Evolutionary conservation across 345 rosid species (phyloP).

Genomic region (Boechera retrofracta): DNA sequence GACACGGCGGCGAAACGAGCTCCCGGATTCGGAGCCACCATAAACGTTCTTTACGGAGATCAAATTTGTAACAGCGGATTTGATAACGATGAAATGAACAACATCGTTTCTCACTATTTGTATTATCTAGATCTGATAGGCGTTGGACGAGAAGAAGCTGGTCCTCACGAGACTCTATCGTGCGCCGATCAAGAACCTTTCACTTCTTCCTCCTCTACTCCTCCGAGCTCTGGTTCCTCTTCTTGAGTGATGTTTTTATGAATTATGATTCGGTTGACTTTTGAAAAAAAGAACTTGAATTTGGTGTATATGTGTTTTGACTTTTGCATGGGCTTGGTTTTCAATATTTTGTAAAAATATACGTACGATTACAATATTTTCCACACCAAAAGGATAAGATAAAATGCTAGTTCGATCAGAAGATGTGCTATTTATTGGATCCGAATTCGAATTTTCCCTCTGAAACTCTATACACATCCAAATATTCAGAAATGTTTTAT

Average conservation of each 20-base stretch:
- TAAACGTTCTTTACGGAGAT: constrained; percentile 79
- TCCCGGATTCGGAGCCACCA: constrained; percentile 82
- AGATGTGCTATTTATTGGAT: not conserved
- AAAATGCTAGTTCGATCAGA: not conserved
- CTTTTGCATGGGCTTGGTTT: constrained; percentile 2
- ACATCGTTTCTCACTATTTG: constrained; percentile 68
- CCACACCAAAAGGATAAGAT: not conserved
- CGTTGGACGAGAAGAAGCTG: constrained; percentile 88
- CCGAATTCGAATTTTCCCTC: no score
- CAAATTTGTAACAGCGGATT: constrained; percentile 63
- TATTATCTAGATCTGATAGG: constrained; percentile 87
- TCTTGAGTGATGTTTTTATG: constrained; percentile 19
- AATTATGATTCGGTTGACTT: constrained; percentile 8
- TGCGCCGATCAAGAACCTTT: constrained; percentile 80
- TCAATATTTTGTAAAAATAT: not conserved
- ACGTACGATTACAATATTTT: not conserved
- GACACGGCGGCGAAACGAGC: constrained; percentile 72
- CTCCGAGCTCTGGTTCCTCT: constrained; percentile 45
- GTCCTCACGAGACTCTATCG: constrained; percentile 72
- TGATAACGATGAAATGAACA: constrained; percentile 77
- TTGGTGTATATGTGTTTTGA: constrained; percentile 3
- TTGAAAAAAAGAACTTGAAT: not conserved
- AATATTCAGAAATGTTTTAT: no score
- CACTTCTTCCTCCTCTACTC: constrained; percentile 47
- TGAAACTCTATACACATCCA: no score